Percentiles rank a stretch among this genome's conserved stretches.
Conservation (phyloP, 2,329 filamentous ascomycete genomes). For the Neurospora crassa region DNA sequence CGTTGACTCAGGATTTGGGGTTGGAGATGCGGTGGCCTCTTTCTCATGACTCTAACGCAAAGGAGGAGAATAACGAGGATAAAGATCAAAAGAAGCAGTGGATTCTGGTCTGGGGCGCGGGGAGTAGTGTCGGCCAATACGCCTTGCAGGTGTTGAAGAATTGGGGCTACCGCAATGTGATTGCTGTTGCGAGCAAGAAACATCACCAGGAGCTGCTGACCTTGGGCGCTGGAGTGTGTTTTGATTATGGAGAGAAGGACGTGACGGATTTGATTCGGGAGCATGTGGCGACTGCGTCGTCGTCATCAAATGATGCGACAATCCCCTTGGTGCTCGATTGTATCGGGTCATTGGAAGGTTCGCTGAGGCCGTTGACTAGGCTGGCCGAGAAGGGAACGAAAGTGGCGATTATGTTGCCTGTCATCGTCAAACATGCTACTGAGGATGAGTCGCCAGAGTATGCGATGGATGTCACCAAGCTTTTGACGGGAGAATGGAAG, state of each 20-base stretch:
- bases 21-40: slow-evolving; percentile 40
- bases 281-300: slow-evolving; percentile 9
- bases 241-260: slow-evolving; percentile 34
- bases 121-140: slow-evolving; percentile 41
- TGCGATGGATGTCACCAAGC: slow-evolving; percentile 38
- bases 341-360: slow-evolving; percentile 40
- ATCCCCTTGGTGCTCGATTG: slow-evolving; percentile 45
- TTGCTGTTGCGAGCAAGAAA: slow-evolving; percentile 35
- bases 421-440: slow-evolving; percentile 44
- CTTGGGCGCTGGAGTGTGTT: slow-evolving; percentile 35
- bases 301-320: slow-evolving; percentile 9
- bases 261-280: slow-evolving; percentile 28
- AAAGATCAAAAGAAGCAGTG: slow-evolving; percentile 13
- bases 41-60: slow-evolving; percentile 9
- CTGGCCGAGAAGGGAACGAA: slow-evolving; percentile 38
- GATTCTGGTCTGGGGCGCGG: slow-evolving; percentile 43
- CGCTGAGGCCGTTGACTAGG: slow-evolving; percentile 37
- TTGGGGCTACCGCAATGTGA: slow-evolving; percentile 42
- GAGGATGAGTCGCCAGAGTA: slow-evolving; percentile 40
- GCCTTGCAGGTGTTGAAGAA: slow-evolving; percentile 39
- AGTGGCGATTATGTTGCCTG: slow-evolving; percentile 50
- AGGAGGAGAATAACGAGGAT: slow-evolving; percentile 10
- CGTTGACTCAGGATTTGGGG: slow-evolving; percentile 37
- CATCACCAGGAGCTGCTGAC: slow-evolving; percentile 34
- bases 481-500: slow-evolving; percentile 34